Conservation (phyloP, 1,139 yeast species). For the Magnusiomyces suaveolens region DNA sequence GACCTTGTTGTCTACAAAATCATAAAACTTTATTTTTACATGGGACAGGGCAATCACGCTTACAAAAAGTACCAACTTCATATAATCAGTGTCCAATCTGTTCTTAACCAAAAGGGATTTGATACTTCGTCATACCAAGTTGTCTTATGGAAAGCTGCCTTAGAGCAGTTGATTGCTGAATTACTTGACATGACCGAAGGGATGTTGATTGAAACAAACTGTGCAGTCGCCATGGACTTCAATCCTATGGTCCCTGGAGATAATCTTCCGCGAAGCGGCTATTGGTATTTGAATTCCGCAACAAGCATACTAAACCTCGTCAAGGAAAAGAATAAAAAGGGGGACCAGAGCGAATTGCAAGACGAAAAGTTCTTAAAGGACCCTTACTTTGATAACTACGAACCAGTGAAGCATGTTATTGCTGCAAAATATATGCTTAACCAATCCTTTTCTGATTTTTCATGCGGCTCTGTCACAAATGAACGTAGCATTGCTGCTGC, state of each 20-base stretch:
- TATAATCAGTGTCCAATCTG: conserved; percentile 38
- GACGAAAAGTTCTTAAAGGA: conserved; percentile 13
- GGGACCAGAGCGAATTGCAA: conserved; percentile 15
- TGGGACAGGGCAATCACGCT: conserved; percentile 51
- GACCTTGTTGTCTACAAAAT: conserved; percentile 59
- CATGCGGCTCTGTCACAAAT: conserved; percentile 26
- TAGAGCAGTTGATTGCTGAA: conserved; percentile 49
- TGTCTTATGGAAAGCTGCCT: conserved; percentile 36
- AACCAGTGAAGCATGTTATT: conserved; percentile 23
- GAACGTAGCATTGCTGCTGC: conserved; percentile 33
- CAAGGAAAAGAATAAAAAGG: not conserved
- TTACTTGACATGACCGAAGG: conserved; percentile 41
- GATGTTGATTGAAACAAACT: conserved; percentile 35
- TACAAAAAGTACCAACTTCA: conserved; percentile 58
- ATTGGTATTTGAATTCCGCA: conserved; percentile 32
- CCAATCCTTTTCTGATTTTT: conserved; percentile 22
- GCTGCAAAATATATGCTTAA: conserved; percentile 21
- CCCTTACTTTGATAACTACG: conserved; percentile 17
- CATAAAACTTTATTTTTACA: conserved; percentile 50
- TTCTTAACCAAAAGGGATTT: conserved; percentile 23
- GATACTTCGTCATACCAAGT: conserved; percentile 24
- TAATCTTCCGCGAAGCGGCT: conserved; percentile 42
- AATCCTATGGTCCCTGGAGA: conserved; percentile 26
- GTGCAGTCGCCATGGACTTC: conserved; percentile 28
- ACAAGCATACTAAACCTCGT: not conserved